A percentile compares a stretch with the other conserved stretches of the same genome.
phyloP scores from a whole-genome alignment of 257 asterid species.

The Haberlea rhodopensis region DNA sequence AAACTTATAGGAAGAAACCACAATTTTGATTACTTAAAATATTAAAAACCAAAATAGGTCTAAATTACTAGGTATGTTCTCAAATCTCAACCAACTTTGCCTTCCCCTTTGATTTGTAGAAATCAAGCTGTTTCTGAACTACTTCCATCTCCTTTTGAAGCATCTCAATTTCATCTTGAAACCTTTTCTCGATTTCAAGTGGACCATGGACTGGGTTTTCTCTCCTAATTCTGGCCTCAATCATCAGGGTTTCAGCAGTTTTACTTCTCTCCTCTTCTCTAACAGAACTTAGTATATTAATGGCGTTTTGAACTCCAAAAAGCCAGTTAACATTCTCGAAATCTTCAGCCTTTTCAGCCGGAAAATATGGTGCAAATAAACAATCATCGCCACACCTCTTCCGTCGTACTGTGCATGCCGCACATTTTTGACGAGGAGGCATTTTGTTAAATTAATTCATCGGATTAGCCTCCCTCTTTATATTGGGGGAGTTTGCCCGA shows the following conservation, averaged over 20 bases:
- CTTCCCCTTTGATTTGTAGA: not conserved
- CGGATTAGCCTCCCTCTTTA: not conserved
- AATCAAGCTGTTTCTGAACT: not conserved
- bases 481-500: not conserved
- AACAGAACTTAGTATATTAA: not conserved
- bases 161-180: not conserved
- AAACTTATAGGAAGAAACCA: too few species aligned
- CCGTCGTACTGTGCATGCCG: not conserved
- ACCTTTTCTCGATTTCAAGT: not conserved
- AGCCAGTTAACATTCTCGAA: slow-evolving; percentile 7
- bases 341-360: not conserved
- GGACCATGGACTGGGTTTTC: slow-evolving; percentile 22
- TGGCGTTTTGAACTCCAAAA: slow-evolving; percentile 16
- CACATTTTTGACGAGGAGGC: slow-evolving; percentile 1
- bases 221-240: slow-evolving; percentile 19
- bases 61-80: too few species aligned
- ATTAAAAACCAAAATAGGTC: too few species aligned
- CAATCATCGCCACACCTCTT: slow-evolving; percentile 19
- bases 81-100: not conserved
- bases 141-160: not conserved
- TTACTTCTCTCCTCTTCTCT: not conserved
- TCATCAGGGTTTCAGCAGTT: not conserved
- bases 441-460: not conserved
- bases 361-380: slow-evolving; percentile 13
- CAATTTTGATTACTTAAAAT: too few species aligned